Percentiles rank a stretch among this genome's conserved stretches.
phyloP scores from a whole-genome alignment of 169 alveolate genomes.

The Plasmodium sp. region DNA sequence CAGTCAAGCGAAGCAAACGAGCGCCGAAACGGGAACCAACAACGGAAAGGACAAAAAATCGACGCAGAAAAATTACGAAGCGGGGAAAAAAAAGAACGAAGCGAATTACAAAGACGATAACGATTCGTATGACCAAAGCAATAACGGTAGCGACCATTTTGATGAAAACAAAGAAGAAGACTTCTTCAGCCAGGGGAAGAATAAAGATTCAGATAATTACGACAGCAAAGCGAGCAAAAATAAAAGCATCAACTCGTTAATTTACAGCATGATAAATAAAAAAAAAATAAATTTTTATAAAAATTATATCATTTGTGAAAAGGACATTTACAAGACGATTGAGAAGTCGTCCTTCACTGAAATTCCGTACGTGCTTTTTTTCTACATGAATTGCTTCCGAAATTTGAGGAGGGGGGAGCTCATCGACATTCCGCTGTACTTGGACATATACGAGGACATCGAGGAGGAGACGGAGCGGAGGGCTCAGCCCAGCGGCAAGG shows the following conservation, averaged over 20 bases:
- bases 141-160: neutral
- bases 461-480: slow-evolving; percentile 57
- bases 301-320: slow-evolving; percentile 66
- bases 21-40: neutral
- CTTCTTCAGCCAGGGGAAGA: neutral
- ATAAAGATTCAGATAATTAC: slow-evolving; percentile 58
- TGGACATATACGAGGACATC: slow-evolving; percentile 83
- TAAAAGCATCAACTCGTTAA: slow-evolving; percentile 8
- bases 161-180: neutral
- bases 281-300: slow-evolving; percentile 39
- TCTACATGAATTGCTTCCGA: slow-evolving; percentile 88
- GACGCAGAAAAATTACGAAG: neutral
- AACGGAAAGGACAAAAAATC: neutral
- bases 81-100: neutral
- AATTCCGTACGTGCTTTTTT: slow-evolving; percentile 90
- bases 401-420: slow-evolving; percentile 92
- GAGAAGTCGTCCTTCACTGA: slow-evolving; percentile 86
- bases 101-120: slow-evolving; percentile 19
- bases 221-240: slow-evolving; percentile 20
- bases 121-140: slow-evolving; percentile 14
- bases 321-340: slow-evolving; percentile 85
- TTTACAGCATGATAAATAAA: neutral
- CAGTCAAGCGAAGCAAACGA: neutral
- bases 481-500: slow-evolving; percentile 40
- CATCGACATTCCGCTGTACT: slow-evolving; percentile 90